Base-by-base conservation (phyloP, 2,329 filamentous ascomycete genomes). In the Ceratocystis smalleyi region DNA sequence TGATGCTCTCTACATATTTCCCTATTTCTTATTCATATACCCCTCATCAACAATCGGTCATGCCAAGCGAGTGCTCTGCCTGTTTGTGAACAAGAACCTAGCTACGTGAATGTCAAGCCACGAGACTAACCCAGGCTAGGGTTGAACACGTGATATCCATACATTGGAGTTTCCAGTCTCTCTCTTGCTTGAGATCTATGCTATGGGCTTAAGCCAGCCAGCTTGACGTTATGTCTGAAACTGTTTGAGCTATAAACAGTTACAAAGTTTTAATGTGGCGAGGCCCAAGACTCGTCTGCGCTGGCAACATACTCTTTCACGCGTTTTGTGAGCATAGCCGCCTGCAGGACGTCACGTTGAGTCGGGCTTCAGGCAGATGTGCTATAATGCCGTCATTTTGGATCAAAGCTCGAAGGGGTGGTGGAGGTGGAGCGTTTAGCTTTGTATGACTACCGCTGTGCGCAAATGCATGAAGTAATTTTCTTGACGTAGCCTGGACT, bases 1-100 rank as follows among this genome's bases (percentile, higher is more conserved):
- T 12, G 35, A 40, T 40, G 35, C 35, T 24, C 51, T 32, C 24
- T 55, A 55, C 27, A 55, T 55, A 55, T 55, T 22, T 24, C 24
- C 30, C 51, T 54, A 61, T 64, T 15, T 64, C 49, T 61, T 51
- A 19, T 59, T 64, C 47, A 64, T 64, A 64, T 64, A 64, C 63
- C 63, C 63, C 59, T 61, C 61, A 15, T 30, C 27, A 61, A 61
- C 59, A 45, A n/a, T 47, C 19, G 17, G 8, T 51, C 19, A 19
- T 10, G 47, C 22, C n/a, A 22, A 51, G 47, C 35, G 35, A 40
- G 10, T 10, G 4, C 12, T 40, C 10, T 15, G 35, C 35, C 12
- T 40, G 35, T 40, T 40, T 15, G 1, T 40, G 10, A 12, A 40
- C 10, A 40, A 40, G 10, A 40, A 40, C 35, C 35, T 10, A 22